Conservation (phyloP, 768 basidiomycete species). For the Leccinum fibrillosum region DNA sequence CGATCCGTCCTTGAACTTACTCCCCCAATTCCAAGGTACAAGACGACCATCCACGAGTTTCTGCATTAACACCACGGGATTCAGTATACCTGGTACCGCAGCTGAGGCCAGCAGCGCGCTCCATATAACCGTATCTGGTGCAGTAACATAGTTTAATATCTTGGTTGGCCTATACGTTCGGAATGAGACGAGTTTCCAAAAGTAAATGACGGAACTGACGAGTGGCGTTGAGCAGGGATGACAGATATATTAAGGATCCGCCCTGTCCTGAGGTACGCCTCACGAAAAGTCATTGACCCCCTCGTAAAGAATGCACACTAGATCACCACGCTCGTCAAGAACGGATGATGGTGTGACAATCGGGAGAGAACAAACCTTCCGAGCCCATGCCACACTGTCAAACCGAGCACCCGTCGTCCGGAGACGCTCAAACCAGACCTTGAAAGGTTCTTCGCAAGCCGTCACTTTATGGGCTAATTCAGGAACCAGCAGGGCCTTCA, state of each 20-base stretch:
- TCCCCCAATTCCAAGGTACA: conserved; percentile 94
- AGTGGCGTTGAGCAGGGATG: conserved; percentile 86
- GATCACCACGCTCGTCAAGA: not conserved
- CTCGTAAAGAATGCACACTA: conserved; percentile 87
- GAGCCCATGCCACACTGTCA: conserved; percentile 85
- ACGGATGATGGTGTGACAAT: not conserved
- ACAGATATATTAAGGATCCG: conserved; percentile 93
- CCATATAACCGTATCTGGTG: conserved; percentile 90
- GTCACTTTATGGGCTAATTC: conserved; percentile 80
- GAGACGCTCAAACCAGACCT: conserved; percentile 68
- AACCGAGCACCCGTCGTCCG: conserved; percentile 93
- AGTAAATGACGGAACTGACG: conserved; percentile 41
- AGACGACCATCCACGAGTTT: conserved; percentile 77
- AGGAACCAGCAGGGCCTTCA: conserved; percentile 73
- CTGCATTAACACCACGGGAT: conserved; percentile 94
- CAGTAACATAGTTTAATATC: conserved; percentile 90
- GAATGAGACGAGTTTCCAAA: conserved; percentile 6
- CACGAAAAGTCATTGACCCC: conserved; percentile 92
- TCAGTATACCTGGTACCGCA: conserved; percentile 92
- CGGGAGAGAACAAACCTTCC: conserved; percentile 54
- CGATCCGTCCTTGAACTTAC: conserved; percentile 90
- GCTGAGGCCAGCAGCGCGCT: conserved; percentile 82
- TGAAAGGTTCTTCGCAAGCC: conserved; percentile 75
- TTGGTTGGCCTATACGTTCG: conserved; percentile 74
- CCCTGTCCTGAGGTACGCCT: conserved; percentile 91